Percentiles rank a stretch among this genome's conserved stretches.
Evolutionary conservation across 2,329 filamentous ascomycete species (phyloP).

Genomic region (Sphaerulina musiva): DNA sequence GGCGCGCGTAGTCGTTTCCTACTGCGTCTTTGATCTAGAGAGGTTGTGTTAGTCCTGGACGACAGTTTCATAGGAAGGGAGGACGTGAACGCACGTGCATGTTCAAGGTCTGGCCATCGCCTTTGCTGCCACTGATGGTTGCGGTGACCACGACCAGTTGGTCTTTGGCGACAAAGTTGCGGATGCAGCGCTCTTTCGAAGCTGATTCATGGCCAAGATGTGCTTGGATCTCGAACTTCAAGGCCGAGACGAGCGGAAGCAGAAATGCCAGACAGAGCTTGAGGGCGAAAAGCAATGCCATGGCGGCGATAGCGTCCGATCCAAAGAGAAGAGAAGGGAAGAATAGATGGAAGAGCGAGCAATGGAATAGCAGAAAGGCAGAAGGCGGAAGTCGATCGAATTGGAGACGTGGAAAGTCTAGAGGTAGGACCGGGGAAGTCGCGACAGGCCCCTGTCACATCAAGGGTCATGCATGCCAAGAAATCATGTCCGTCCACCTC

Average conservation of each 20-base stretch:
- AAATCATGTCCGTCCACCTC: no score
- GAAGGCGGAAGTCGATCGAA: no score
- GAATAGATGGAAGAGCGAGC: no score
- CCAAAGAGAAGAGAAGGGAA: neutral
- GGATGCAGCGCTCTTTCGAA: conserved; percentile 78
- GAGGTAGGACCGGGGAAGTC: no score
- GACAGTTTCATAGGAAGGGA: neutral
- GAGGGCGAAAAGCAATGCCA: conserved; percentile 3
- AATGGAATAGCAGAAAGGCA: no score
- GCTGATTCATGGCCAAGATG: conserved; percentile 55
- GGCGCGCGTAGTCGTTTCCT: conserved; percentile 90
- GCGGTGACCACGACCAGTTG: conserved; percentile 94
- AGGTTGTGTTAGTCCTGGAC: neutral
- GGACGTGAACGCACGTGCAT: conserved; percentile 68
- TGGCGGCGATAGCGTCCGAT: neutral
- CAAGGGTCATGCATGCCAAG: no score
- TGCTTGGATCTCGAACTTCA: conserved; percentile 90
- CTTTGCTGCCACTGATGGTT: conserved; percentile 74
- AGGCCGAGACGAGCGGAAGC: conserved; percentile 50
- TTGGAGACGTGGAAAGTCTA: no score
- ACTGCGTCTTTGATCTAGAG: conserved; percentile 77
- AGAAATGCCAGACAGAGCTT: conserved; percentile 35
- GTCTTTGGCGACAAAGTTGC: conserved; percentile 89
- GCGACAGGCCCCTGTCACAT: no score
- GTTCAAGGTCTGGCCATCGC: conserved; percentile 88